These are phyloP conservation scores for Nephromyces sp. DNA, from an alignment of 169 alveolate species.

Conservation along the genomic window DNA sequence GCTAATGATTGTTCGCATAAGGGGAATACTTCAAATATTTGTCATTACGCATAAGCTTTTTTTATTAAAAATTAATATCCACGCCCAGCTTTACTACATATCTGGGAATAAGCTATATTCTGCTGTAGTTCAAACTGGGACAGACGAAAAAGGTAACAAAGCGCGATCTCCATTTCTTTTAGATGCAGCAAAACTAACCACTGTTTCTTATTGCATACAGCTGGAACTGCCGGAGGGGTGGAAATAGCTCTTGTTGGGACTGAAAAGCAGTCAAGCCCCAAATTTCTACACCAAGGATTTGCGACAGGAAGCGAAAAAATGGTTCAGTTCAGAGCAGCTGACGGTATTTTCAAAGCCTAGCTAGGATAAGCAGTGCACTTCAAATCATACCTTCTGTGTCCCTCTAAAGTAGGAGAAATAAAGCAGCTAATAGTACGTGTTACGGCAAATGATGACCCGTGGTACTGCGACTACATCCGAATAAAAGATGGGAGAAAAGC, in stretches of 20 bases:
- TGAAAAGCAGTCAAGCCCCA: constrained; percentile 29
- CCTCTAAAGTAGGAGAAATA: constrained; percentile 24
- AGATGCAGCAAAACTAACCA: too few species aligned
- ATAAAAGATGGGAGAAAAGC: constrained; percentile 38
- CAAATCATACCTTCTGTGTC: background rate
- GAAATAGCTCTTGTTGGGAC: constrained; percentile 39
- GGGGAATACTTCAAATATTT: too few species aligned
- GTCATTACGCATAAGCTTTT: too few species aligned
- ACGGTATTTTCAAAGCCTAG: too few species aligned
- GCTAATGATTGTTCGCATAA: too few species aligned
- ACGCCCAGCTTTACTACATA: constrained; percentile 28
- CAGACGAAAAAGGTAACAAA: constrained; percentile 36
- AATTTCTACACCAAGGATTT: constrained; percentile 14
- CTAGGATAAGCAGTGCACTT: background rate
- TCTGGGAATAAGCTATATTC: constrained; percentile 46
- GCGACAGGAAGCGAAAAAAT: constrained; percentile 32
- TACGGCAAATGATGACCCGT: constrained; percentile 43
- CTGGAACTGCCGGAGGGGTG: constrained; percentile 47
- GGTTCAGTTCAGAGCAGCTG: constrained; percentile 46
- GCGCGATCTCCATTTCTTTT: background rate
- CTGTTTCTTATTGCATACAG: constrained; percentile 4
- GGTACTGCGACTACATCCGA: constrained; percentile 46
- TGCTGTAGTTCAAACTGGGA: constrained; percentile 42
- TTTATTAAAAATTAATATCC: background rate
- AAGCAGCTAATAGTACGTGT: constrained; percentile 30